A percentile compares a stretch with the other conserved stretches of the same genome.
These are phyloP conservation scores for Pyrus bretschneideri DNA, from an alignment of 306 rosid species.

Conservation along the genomic window DNA sequence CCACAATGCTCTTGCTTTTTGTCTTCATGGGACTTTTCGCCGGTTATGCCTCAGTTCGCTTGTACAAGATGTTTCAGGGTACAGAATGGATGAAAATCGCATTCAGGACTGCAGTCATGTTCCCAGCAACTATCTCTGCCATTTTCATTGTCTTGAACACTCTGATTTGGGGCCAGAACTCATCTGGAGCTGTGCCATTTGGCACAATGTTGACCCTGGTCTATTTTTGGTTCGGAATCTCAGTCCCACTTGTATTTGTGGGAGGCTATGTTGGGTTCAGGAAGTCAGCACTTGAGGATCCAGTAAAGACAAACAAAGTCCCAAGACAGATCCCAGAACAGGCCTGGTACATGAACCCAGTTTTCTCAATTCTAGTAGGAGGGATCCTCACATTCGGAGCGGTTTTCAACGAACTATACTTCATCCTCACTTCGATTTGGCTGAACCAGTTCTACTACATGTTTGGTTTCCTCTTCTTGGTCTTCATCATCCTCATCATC, in stretches of 20 bases:
- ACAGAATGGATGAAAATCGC: slow-evolving; percentile 87
- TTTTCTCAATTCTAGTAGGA: slow-evolving; percentile 79
- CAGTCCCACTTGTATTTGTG: slow-evolving; percentile 89
- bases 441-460: slow-evolving; percentile 97
- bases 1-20: slow-evolving; percentile 95
- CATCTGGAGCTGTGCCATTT: slow-evolving; percentile 97
- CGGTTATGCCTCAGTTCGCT: slow-evolving; percentile 73
- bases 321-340: slow-evolving; percentile 98
- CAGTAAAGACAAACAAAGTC: slow-evolving; percentile 93
- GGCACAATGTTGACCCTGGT: slow-evolving; percentile 94
- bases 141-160: slow-evolving; percentile 69
- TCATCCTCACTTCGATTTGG: slow-evolving; percentile 97
- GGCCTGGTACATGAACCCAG: slow-evolving; percentile 97
- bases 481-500: slow-evolving; percentile 72
- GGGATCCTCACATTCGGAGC: slow-evolving; percentile 98
- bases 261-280: slow-evolving; percentile 89
- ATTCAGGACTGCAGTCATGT: slow-evolving; percentile 64
- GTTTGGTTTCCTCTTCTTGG: slow-evolving; percentile 95
- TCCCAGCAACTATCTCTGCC: slow-evolving; percentile 68
- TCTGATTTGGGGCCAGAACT: slow-evolving; percentile 93
- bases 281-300: slow-evolving; percentile 93
- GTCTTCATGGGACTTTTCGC: slow-evolving; percentile 97
- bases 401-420: slow-evolving; percentile 93
- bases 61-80: slow-evolving; percentile 88
- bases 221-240: slow-evolving; percentile 91